phyloP scores from a whole-genome alignment of 1,284 basidiomycete species.

The Rhodotorula sp. region DNA sequence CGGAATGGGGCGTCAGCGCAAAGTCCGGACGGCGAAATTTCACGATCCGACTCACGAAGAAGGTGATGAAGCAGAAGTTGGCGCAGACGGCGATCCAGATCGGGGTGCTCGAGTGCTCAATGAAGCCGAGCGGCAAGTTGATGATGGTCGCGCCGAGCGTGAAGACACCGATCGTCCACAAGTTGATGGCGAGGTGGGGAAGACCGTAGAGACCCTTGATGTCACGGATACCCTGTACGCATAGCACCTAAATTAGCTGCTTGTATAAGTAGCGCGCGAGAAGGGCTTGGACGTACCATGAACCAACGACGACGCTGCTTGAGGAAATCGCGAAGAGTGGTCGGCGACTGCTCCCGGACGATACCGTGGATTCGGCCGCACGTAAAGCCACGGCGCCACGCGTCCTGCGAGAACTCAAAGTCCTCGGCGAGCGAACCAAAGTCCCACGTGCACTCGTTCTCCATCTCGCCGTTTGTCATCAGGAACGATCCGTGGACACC shows the following conservation, averaged over 20 bases:
- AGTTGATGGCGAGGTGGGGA: conserved; percentile 52
- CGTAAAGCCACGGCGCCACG: conserved; percentile 52
- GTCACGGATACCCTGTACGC: conserved; percentile 35
- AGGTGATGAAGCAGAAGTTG: conserved; percentile 52
- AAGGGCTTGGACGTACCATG: conserved; percentile 43
- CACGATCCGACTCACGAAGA: conserved; percentile 47
- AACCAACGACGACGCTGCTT: conserved; percentile 54
- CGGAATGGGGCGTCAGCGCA: conserved; percentile 16
- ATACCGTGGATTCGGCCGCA: conserved; percentile 52
- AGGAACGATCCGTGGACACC: conserved; percentile 53
- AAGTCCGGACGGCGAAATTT: conserved; percentile 37
- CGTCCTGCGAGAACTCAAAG: conserved; percentile 53
- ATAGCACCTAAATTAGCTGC: not conserved
- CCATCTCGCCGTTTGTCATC: conserved; percentile 53
- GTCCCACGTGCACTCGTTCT: conserved; percentile 52
- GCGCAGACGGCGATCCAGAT: conserved; percentile 51
- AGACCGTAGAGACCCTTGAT: conserved; percentile 50
- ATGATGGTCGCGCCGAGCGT: conserved; percentile 51
- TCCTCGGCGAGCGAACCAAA: conserved; percentile 51
- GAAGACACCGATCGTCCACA: conserved; percentile 53
- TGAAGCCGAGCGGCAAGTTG: conserved; percentile 51
- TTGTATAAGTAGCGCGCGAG: not conserved
- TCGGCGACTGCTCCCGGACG: conserved; percentile 52
- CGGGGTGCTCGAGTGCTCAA: conserved; percentile 48
- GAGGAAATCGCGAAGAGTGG: conserved; percentile 51